Evolutionary conservation across 768 basidiomycete species (phyloP), one percentile per base, ranked within the genome.

Genomic region (Clitopilus passeckerianus): DNA sequence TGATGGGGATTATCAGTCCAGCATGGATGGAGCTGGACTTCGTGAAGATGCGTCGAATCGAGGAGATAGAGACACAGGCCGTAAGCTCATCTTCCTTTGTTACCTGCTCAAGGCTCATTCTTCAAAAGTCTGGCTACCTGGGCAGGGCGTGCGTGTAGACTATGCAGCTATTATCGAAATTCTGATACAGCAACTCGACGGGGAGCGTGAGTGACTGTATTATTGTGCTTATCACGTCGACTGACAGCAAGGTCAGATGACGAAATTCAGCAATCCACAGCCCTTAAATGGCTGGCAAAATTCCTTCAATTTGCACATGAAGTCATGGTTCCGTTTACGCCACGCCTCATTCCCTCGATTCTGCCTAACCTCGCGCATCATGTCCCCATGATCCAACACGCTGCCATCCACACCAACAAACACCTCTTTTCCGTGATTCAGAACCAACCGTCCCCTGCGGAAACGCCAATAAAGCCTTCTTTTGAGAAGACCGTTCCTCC

Each of bases 301-400:
- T 94, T 98, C 73, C 76, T 98, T 33, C 80, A 77, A 53, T 93
- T 98, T 65, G 89, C 87, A 1, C 87, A 90, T 57, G 92, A 95
- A 68, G 93, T 95, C 57, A 92, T 98, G 81, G 85, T 98, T 24
- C 91, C 92, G 1, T 97, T 97, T 68, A 93, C 94, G 0, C 95
- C 97, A 0, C 87, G 93, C 41, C 86, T 99, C 50, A 89, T 99
- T 46, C 89, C 91, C 8, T 92, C 93, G 8, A 91, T 99, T 59
- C 81, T 99, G 15, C 94, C 95, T 7, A 97, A 96, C 66, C 86
- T 99, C 53, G 95, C 96, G 0, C 93, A 96, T 63, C 92, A 95
- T 66, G 90, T 89, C 54, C 77, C 85, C 0, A 89, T 89, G 80
- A 98, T 98, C 60, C 92, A 95, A 66, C 80, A 86, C 0, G 91